Conservation (phyloP, 2,329 filamentous ascomycete genomes). For the Pseudopyrenochaeta lycopersici region DNA sequence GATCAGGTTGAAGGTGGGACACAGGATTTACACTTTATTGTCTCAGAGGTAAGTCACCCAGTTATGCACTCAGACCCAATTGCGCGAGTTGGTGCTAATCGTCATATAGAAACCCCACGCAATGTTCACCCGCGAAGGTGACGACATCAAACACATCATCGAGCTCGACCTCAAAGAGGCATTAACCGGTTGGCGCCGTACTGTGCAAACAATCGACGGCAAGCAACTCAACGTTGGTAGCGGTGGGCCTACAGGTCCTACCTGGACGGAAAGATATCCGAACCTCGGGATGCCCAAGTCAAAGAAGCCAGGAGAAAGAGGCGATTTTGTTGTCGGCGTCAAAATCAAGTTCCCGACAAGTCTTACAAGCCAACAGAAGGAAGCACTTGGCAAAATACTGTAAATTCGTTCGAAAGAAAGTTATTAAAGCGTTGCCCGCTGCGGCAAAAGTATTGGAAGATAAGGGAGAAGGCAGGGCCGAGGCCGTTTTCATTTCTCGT, state of each 20-base stretch:
- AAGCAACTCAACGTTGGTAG: constrained; percentile 83
- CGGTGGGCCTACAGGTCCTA: constrained; percentile 84
- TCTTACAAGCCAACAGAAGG: constrained; percentile 81
- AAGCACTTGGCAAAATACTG: constrained; percentile 80
- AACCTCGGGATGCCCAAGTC: constrained; percentile 92
- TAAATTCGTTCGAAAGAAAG: constrained; percentile 34
- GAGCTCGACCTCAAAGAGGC: constrained; percentile 92
- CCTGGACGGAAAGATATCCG: constrained; percentile 82
- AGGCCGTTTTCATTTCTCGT: constrained; percentile 12
- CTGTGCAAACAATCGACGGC: constrained; percentile 92
- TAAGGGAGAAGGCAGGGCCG: no score
- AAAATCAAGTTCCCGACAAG: constrained; percentile 90
- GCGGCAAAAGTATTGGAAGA: no score
- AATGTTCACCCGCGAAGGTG: constrained; percentile 84
- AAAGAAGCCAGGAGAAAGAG: constrained; percentile 84
- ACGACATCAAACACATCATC: constrained; percentile 82
- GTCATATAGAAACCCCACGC: constrained; percentile 79
- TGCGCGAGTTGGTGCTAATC: constrained; percentile 21
- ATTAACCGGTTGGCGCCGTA: constrained; percentile 90
- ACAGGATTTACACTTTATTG: constrained; percentile 93
- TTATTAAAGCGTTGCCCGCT: neutral
- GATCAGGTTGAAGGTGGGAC: constrained; percentile 96
- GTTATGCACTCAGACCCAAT: constrained; percentile 1
- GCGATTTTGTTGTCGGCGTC: constrained; percentile 88
- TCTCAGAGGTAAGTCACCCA: constrained; percentile 80